These are phyloP conservation scores for Rhazya stricta DNA, from an alignment of 257 asterid species.

Conservation along the genomic window DNA sequence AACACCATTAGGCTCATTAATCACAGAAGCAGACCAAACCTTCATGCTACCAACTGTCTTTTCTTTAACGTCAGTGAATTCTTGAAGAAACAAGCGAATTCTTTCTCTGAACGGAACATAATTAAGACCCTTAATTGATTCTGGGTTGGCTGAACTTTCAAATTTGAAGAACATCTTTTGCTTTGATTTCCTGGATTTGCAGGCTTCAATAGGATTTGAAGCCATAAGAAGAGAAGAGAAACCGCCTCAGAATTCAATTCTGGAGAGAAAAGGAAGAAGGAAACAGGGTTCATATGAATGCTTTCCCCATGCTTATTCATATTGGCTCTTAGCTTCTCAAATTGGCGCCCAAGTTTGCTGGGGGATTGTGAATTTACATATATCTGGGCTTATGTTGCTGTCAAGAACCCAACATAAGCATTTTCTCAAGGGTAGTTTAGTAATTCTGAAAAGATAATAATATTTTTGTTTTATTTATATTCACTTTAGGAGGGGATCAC, in stretches of 20 bases:
- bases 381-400: background rate
- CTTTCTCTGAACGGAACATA: constrained; percentile 56
- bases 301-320: background rate
- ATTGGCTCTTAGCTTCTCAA: background rate
- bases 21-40: constrained; percentile 50
- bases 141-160: constrained; percentile 29
- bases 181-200: constrained; percentile 28
- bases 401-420: background rate
- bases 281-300: background rate
- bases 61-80: constrained; percentile 41
- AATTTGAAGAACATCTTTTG: constrained; percentile 35
- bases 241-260: constrained; percentile 12
- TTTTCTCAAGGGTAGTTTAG: background rate
- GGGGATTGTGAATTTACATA: background rate
- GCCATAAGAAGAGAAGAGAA: constrained; percentile 36
- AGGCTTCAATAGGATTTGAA: constrained; percentile 32
- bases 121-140: constrained; percentile 22
- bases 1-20: constrained; percentile 28
- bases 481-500: background rate
- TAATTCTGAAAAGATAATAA: no score
- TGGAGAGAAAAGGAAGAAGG: background rate
- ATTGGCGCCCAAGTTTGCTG: constrained; percentile 4
- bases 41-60: constrained; percentile 42
- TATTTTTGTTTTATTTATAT: no score
- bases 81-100: constrained; percentile 45